Conservation (phyloP, 352 stramenopile genomes). For the Aphanomyces euteiches region DNA sequence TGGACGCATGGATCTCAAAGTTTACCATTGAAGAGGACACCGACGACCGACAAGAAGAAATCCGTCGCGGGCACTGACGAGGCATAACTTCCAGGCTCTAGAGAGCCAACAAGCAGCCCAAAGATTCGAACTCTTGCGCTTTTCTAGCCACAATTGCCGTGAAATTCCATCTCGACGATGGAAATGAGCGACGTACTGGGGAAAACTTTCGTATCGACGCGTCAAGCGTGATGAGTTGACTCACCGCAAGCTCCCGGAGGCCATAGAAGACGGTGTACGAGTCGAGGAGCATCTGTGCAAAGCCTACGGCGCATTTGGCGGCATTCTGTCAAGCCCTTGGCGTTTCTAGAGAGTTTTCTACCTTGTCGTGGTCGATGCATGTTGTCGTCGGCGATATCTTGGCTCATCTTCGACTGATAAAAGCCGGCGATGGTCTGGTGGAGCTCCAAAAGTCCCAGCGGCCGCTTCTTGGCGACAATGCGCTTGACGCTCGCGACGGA, state of each 20-base stretch:
- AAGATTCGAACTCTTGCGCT: slow-evolving; percentile 66
- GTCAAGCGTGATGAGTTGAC: slow-evolving; percentile 73
- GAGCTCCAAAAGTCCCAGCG: slow-evolving; percentile 70
- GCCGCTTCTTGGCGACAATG: slow-evolving; percentile 68
- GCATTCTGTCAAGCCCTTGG: background rate
- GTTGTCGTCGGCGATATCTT: slow-evolving; percentile 69
- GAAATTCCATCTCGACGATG: background rate
- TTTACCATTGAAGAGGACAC: slow-evolving; percentile 72
- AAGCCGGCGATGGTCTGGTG: slow-evolving; percentile 74
- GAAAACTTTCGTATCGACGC: slow-evolving; percentile 64
- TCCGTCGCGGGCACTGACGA: slow-evolving; percentile 71
- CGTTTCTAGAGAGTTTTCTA: background rate
- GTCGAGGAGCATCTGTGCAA: slow-evolving; percentile 79
- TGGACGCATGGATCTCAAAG: no score
- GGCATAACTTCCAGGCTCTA: slow-evolving; percentile 70
- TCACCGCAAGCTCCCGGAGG: slow-evolving; percentile 73
- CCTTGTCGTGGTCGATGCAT: slow-evolving; percentile 50
- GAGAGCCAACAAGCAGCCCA: slow-evolving; percentile 59
- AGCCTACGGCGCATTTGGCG: slow-evolving; percentile 24
- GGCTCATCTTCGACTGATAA: slow-evolving; percentile 78
- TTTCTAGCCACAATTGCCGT: slow-evolving; percentile 35
- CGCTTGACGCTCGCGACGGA: slow-evolving; percentile 33
- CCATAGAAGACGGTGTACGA: slow-evolving; percentile 81
- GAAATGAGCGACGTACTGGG: slow-evolving; percentile 31
- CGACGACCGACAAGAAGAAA: slow-evolving; percentile 70